Evolutionary conservation across 2,329 filamentous ascomycete species (phyloP).

Genomic region (Colletotrichum eremochloae): DNA sequence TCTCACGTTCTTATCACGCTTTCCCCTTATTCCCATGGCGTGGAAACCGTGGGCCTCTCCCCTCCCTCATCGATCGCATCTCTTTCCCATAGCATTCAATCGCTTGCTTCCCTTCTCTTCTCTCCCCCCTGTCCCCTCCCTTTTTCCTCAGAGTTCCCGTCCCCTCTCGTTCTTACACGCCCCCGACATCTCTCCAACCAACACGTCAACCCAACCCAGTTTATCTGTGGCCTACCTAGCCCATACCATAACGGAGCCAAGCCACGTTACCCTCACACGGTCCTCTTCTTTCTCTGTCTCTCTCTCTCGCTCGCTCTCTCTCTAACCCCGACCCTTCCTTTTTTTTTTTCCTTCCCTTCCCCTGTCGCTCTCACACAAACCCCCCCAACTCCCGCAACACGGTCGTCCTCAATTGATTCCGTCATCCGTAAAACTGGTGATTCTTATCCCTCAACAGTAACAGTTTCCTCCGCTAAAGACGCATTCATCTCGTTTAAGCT

Average conservation of each 20-base stretch:
- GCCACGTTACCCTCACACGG: constrained; percentile 6
- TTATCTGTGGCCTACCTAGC: neutral
- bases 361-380: neutral
- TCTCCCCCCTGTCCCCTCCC: neutral
- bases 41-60: constrained; percentile 25
- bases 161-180: constrained; percentile 7
- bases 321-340: constrained; percentile 10
- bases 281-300: neutral
- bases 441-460: neutral
- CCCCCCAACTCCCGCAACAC: constrained; percentile 8
- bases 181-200: constrained; percentile 2
- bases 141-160: constrained; percentile 14
- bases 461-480: constrained; percentile 32
- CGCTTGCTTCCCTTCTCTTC: neutral
- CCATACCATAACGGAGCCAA: neutral
- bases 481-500: constrained; percentile 35
- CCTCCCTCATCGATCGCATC: constrained; percentile 15
- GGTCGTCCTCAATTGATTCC: neutral
- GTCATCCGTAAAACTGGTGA: constrained; percentile 1
- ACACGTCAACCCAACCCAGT: constrained; percentile 20
- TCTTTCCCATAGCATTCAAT: constrained; percentile 7
- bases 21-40: constrained; percentile 20
- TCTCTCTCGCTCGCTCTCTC: neutral
- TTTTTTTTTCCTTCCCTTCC: neutral
- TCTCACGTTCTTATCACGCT: constrained; percentile 17